These are phyloP conservation scores for Cutaneotrichosporon sp. DNA, from an alignment of 1,284 basidiomycete genomes.

Conservation along the genomic window DNA sequence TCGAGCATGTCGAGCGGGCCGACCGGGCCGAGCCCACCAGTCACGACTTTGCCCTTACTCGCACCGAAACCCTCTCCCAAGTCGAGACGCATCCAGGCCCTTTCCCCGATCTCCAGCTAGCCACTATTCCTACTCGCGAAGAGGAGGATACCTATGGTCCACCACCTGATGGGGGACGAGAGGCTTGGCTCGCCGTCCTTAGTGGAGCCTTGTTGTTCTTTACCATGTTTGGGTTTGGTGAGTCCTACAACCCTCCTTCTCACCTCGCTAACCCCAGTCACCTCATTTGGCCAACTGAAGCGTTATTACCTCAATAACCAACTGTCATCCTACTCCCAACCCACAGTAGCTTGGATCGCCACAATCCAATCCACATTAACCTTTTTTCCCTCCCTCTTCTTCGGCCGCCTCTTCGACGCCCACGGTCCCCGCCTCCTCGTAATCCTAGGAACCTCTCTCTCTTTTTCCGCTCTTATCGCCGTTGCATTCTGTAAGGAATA, in stretches of 20 bases:
- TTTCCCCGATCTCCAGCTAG: constrained; percentile 11
- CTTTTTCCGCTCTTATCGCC: constrained; percentile 25
- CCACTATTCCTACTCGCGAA: not conserved
- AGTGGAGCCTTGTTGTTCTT: constrained; percentile 34
- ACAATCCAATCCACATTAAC: constrained; percentile 33
- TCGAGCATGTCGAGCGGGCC: no score
- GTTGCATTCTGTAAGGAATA: constrained; percentile 39
- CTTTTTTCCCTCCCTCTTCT: constrained; percentile 26
- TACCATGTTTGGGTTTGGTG: constrained; percentile 33
- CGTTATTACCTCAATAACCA: constrained; percentile 30
- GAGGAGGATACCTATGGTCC: constrained; percentile 16
- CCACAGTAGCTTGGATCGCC: constrained; percentile 24
- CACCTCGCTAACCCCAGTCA: constrained; percentile 23
- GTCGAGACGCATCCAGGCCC: constrained; percentile 7
- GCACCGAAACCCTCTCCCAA: not conserved
- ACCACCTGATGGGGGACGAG: constrained; percentile 33
- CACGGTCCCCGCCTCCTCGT: constrained; percentile 28
- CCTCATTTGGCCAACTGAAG: constrained; percentile 30
- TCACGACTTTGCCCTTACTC: not conserved
- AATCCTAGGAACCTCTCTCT: constrained; percentile 24
- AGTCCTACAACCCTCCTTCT: constrained; percentile 31
- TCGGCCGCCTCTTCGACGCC: constrained; percentile 32
- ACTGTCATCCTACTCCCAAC: constrained; percentile 22
- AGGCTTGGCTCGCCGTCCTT: constrained; percentile 34
- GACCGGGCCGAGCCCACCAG: not conserved